Percentiles rank a stretch among this genome's conserved stretches.
Evolutionary conservation across 139 green algal species (phyloP).

Genomic region (Volvox africanus): DNA sequence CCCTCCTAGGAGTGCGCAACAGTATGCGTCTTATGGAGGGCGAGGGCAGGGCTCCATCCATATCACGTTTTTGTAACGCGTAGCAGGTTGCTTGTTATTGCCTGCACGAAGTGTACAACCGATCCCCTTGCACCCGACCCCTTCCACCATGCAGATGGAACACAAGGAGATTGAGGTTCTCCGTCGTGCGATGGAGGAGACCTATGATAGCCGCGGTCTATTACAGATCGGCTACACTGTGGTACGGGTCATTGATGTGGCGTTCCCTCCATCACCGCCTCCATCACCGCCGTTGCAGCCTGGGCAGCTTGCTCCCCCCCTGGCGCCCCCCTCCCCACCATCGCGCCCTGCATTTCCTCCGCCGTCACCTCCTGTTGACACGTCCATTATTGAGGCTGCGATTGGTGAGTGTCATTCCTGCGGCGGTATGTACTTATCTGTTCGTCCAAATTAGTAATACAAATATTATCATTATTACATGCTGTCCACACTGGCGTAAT

Average conservation of each 20-base stretch:
- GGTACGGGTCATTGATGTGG: not conserved
- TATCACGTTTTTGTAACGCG: no score
- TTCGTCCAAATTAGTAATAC: no score
- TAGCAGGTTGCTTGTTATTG: no score
- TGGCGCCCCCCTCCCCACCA: not conserved
- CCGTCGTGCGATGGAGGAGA: not conserved
- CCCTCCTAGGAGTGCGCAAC: no score
- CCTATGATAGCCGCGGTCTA: not conserved
- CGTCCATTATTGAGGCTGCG: not conserved
- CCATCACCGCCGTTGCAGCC: not conserved
- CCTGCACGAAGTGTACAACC: no score
- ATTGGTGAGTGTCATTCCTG: not conserved
- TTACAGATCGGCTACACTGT: conserved; percentile 3
- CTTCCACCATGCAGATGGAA: not conserved
- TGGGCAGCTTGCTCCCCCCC: not conserved
- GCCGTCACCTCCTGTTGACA: not conserved
- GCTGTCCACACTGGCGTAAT: no score
- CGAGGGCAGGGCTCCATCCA: no score
- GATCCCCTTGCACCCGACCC: no score
- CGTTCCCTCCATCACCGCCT: conserved; percentile 11
- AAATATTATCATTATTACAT: no score
- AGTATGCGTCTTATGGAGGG: no score
- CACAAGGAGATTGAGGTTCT: not conserved
- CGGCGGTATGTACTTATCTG: no score
- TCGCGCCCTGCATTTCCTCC: not conserved